Evolutionary conservation across 805 yeast genomes (phyloP), one percentile per base, ranked within the genome.

Genomic region (Saturnispora bothae): DNA sequence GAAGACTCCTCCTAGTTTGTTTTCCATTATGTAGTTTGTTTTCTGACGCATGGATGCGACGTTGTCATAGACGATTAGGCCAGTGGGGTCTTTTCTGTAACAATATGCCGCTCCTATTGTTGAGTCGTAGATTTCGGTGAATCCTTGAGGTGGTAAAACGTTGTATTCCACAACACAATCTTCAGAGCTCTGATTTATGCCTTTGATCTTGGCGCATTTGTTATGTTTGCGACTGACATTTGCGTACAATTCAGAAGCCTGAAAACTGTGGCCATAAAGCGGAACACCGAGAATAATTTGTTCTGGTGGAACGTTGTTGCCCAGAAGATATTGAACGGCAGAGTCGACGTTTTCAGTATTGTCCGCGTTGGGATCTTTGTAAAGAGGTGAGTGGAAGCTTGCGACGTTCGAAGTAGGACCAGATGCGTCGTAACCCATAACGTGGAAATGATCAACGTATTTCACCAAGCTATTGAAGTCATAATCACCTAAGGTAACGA

Each of bases 361-460:
- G 7, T 22, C 25, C 10, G 38, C 17, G 3, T 38, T 28, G 1
- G 48, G 21, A 18, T 31, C 39, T 7, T n/a, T 12, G 41, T 67
- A 72, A 44, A 85, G 51, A 56, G 85, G 84, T 3, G 92, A 74
- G 43, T 84, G 96, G 51, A 73, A 80, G 2, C 70, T 78, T 0
- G 79, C 71, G 3, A 33, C 45, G 0, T 55, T 49, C 1, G 83
- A 75, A 94, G 95, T 84, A 7, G 71, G 64, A 0, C 96, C 97
- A 2, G 77, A 61, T 48, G 78, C 82, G 55, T 92, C 97, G 56
- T 92, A 89, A 15, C 92, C 76, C 97, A 89, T 89, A 42, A 92
- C 55, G 53, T 89, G 88, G 81, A 88, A 86, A 47, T 74, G 73
- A 15, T 74, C 62, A 14, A 92, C 51, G 47, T 67, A 66, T 18